Percentiles rank a stretch among this genome's conserved stretches.
These are phyloP conservation scores for Gossypium davidsonii DNA, from an alignment of 441 rosid genomes.

Conservation along the genomic window DNA sequence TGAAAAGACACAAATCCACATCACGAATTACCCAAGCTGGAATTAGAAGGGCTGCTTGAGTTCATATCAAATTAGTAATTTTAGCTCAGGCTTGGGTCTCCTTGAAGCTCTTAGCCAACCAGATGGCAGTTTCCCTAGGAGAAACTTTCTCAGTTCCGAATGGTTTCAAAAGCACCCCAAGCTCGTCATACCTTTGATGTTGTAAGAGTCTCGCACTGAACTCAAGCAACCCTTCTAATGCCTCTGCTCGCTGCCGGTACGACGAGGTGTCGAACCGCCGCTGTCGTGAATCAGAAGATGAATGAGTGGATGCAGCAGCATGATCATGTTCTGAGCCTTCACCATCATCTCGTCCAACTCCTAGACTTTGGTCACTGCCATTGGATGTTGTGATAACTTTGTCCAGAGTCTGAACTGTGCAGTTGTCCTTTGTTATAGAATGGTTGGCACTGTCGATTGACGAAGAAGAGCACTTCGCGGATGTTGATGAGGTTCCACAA, in stretches of 20 bases:
- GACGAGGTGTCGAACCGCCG: slow-evolving; percentile 57
- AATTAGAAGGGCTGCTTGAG: background rate
- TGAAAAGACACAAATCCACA: slow-evolving; percentile 6
- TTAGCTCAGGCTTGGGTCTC: slow-evolving; percentile 40
- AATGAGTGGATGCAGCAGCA: slow-evolving; percentile 18
- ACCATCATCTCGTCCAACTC: background rate
- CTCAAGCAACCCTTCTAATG: slow-evolving; percentile 63
- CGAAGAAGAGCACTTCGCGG: slow-evolving; percentile 30
- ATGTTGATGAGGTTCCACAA: slow-evolving; percentile 30
- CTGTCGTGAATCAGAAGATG: slow-evolving; percentile 26
- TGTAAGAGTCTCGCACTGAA: slow-evolving; percentile 56
- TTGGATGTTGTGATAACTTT: slow-evolving; percentile 17
- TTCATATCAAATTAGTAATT: background rate
- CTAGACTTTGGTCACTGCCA: slow-evolving; percentile 9
- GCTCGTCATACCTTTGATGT: slow-evolving; percentile 55
- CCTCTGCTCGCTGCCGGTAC: slow-evolving; percentile 66
- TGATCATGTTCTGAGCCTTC: slow-evolving; percentile 22
- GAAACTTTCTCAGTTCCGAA: slow-evolving; percentile 66
- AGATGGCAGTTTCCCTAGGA: slow-evolving; percentile 66
- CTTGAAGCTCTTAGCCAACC: slow-evolving; percentile 70
- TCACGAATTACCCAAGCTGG: background rate
- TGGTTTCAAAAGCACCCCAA: slow-evolving; percentile 59
- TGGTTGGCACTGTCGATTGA: slow-evolving; percentile 19
- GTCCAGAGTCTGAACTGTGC: slow-evolving; percentile 32
- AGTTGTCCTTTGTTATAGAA: slow-evolving; percentile 58